Evolutionary conservation across 1,284 basidiomycete genomes (phyloP), one percentile per base, ranked within the genome.

Genomic region (Hemileia vastatrix): DNA sequence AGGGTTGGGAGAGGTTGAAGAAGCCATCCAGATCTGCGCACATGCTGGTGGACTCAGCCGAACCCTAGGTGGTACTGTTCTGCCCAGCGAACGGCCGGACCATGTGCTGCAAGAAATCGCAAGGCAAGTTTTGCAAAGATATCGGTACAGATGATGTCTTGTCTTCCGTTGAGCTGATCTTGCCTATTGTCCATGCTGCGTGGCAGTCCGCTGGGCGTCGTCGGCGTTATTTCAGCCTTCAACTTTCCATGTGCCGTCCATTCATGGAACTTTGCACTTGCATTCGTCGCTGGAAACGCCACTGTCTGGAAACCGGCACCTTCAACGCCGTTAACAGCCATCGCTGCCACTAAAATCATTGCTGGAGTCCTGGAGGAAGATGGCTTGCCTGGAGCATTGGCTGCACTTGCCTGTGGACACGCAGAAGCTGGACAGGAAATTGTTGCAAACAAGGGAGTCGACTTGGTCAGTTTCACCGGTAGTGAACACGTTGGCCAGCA

Each of bases 261-360:
- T 43, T 68, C 54, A 57, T 90, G 88, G 92, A 96, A 96, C 77
- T 81, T 95, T 50, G 83, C 90, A 1, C 80, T 96, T 31, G 90
- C 90, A 1, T 80, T 96, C 59, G 86, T 88, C 1, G 88, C 90
- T 36, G 92, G 91, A 6, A 96, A 96, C 76, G 85, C 90, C 1
- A 93, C 90, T 0, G 79, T 97, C 50, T 97, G 92, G 92, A 96
- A 96, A 76, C 92, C 92, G 1, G 87, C 90, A 0, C 89, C 87
- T 0, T 88, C 83, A 3, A 96, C 93, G 0, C 87, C 92, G 1
- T 78, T 94, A 48, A 90, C 84, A 72, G 82, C 90, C 9, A 88
- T 96, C 63, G 92, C 92, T 0, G 83, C 90, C 11, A 92, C 88
- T 33, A 86, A 85, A 72, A 88, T 96, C 68, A 80, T 97, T 48